phyloP scores from a whole-genome alignment of 2,329 filamentous ascomycete species.

The Fusarium irregulare region DNA sequence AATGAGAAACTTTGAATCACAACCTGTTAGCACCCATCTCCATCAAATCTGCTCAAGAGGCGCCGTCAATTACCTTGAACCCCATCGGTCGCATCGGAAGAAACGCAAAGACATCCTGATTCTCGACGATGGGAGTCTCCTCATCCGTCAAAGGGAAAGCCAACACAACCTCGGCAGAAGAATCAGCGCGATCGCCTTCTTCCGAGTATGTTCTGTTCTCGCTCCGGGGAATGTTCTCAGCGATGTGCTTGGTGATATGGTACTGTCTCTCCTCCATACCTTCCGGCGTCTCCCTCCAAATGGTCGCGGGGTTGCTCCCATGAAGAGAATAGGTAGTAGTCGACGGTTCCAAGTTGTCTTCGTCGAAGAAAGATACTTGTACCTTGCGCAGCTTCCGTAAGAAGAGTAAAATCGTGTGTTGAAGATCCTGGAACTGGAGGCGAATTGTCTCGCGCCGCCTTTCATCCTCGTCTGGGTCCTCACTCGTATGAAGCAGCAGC shows the following conservation, averaged over 20 bases:
- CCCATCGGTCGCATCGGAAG: constrained; percentile 56
- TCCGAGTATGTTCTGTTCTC: constrained; percentile 51
- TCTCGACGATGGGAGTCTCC: constrained; percentile 50
- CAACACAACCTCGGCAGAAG: constrained; percentile 54
- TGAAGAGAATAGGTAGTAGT: constrained; percentile 23
- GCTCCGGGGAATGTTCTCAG: constrained; percentile 47
- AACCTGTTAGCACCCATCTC: not conserved
- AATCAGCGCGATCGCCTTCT: constrained; percentile 42
- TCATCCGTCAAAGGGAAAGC: constrained; percentile 57
- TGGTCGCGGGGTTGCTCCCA: constrained; percentile 8
- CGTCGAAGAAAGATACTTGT: constrained; percentile 46
- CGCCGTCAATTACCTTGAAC: constrained; percentile 52
- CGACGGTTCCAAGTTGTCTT: constrained; percentile 10
- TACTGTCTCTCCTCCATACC: constrained; percentile 25
- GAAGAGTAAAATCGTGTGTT: constrained; percentile 56
- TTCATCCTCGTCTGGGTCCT: constrained; percentile 24
- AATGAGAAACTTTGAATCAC: constrained; percentile 55
- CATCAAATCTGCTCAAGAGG: fast-evolving
- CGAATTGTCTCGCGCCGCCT: constrained; percentile 43
- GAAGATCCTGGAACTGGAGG: constrained; percentile 53
- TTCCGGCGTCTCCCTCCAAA: constrained; percentile 5
- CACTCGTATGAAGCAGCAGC: constrained; percentile 50
- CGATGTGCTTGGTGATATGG: constrained; percentile 48
- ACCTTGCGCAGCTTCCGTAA: constrained; percentile 54
- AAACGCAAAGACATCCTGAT: constrained; percentile 60